phyloP scores from a whole-genome alignment of 1,284 basidiomycete species.

The Gomphus bonarii region DNA sequence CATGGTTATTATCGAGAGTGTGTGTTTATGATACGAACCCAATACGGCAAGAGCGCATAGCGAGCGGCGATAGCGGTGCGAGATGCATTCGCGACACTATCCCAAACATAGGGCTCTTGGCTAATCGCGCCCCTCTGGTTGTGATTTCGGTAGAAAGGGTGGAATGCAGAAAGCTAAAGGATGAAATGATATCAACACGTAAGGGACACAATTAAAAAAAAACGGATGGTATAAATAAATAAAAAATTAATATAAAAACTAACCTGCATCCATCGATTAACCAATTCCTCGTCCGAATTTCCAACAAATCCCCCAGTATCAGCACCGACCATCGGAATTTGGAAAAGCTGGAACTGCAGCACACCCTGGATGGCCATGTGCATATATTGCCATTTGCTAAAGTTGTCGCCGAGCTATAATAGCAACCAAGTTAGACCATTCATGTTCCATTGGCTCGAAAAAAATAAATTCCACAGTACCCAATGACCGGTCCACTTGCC shows the following conservation, averaged over 20 bases:
- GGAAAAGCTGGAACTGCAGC: slow-evolving; percentile 68
- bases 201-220: background rate
- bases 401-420: slow-evolving; percentile 60
- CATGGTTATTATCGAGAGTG: too few relatives aligned
- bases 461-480: slow-evolving; percentile 7
- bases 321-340: slow-evolving; percentile 69
- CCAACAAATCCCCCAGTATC: slow-evolving; percentile 42
- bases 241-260: background rate
- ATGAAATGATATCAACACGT: background rate
- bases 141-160: slow-evolving; percentile 67
- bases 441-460: background rate
- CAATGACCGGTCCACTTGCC: slow-evolving; percentile 45
- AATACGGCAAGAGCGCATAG: slow-evolving; percentile 65
- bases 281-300: slow-evolving; percentile 74
- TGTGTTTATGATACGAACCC: slow-evolving; percentile 50
- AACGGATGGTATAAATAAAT: background rate
- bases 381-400: slow-evolving; percentile 56
- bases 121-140: slow-evolving; percentile 49
- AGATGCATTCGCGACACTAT: slow-evolving; percentile 62
- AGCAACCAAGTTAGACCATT: background rate
- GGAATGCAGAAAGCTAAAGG: slow-evolving; percentile 54
- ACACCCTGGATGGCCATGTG: slow-evolving; percentile 51
- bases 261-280: slow-evolving; percentile 63
- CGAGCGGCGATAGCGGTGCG: slow-evolving; percentile 57
- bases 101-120: slow-evolving; percentile 71